phyloP scores from a whole-genome alignment of 495 filamentous ascomycete species.

The Neurospora intermedia region DNA sequence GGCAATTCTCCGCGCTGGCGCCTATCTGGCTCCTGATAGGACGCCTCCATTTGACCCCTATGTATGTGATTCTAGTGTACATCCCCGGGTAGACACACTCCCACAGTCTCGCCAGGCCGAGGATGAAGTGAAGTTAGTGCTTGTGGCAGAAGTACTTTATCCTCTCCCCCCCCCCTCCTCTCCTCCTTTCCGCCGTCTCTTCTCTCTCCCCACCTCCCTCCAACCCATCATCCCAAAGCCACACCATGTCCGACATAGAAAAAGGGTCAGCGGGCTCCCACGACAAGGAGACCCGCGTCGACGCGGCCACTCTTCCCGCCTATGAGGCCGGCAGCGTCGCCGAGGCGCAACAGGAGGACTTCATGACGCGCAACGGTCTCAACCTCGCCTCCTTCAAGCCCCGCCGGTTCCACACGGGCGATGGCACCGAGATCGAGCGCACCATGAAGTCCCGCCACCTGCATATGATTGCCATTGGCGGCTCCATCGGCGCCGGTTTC shows the following conservation, averaged over 20 bases:
- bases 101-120: background rate
- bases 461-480: constrained; percentile 70
- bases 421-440: constrained; percentile 39
- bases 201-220: background rate
- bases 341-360: constrained; percentile 20
- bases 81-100: background rate
- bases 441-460: constrained; percentile 54
- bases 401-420: constrained; percentile 22
- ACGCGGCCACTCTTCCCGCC: constrained; percentile 4
- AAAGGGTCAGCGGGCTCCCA: background rate
- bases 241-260: background rate
- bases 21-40: background rate
- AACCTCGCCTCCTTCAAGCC: constrained; percentile 40
- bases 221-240: background rate
- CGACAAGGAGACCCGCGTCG: constrained; percentile 11
- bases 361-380: constrained; percentile 40
- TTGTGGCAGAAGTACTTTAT: background rate
- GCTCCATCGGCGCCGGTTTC: constrained; percentile 59
- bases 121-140: background rate
- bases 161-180: background rate
- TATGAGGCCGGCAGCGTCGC: constrained; percentile 13
- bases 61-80: background rate
- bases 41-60: background rate
- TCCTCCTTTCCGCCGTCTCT: background rate
- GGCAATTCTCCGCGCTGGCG: background rate